Conservation (phyloP, 2,329 filamentous ascomycete species). For the Septoria petroselini region DNA sequence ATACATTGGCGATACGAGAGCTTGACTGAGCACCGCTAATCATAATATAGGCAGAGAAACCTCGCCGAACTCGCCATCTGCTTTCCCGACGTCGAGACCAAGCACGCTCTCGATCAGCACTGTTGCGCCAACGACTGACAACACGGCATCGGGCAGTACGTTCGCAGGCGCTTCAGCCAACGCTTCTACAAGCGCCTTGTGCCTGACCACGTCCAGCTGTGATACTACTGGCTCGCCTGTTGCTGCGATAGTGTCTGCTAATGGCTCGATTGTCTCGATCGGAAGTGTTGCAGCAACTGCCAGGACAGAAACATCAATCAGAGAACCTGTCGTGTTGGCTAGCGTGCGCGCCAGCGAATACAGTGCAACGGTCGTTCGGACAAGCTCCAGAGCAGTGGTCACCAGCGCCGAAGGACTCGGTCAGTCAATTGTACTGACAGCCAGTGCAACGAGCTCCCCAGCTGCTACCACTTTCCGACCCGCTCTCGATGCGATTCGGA, state of each 20-base stretch:
- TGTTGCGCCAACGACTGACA: constrained; percentile 1
- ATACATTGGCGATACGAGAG: too few species aligned
- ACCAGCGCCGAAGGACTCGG: background rate
- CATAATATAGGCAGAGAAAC: background rate
- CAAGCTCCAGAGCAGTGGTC: background rate
- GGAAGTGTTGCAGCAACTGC: too few species aligned
- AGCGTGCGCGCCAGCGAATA: constrained; percentile 5
- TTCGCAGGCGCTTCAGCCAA: too few species aligned
- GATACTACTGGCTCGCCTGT: too few species aligned
- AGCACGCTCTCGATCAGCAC: constrained; percentile 6
- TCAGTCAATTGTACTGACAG: background rate
- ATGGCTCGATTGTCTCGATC: too few species aligned
- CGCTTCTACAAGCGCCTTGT: too few species aligned
- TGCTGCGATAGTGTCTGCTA: too few species aligned
- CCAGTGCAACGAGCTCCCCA: background rate
- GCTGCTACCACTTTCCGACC: background rate
- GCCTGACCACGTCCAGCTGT: too few species aligned
- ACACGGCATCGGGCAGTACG: background rate
- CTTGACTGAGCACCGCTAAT: too few species aligned
- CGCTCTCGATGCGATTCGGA: constrained; percentile 1
- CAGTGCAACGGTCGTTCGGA: constrained; percentile 4
- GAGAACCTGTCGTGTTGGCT: background rate
- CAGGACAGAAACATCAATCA: background rate
- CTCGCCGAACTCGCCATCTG: constrained; percentile 11
- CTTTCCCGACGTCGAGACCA: constrained; percentile 4